A percentile compares a stretch with the other conserved stretches of the same genome.
Evolutionary conservation across 805 yeast species (phyloP).

Genomic region (Suhomyces emberorum): DNA sequence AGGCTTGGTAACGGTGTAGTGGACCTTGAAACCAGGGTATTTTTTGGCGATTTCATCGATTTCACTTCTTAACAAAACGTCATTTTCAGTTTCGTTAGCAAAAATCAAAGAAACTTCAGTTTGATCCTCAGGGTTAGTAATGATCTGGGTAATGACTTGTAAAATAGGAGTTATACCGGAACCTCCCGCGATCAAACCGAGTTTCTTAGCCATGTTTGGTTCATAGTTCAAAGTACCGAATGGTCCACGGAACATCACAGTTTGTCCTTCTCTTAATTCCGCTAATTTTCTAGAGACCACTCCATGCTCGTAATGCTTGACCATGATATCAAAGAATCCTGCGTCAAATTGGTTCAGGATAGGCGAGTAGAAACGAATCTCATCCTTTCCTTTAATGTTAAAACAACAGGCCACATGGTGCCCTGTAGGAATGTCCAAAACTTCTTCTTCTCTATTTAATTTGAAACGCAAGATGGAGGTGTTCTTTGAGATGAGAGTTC

Average conservation of each 20-base stretch:
- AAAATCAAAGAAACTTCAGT: conserved; percentile 62
- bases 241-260: conserved; percentile 73
- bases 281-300: conserved; percentile 68
- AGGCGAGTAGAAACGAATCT: conserved; percentile 70
- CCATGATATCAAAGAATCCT: conserved; percentile 74
- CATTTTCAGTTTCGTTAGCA: conserved; percentile 76
- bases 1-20: conserved; percentile 56
- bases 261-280: conserved; percentile 57
- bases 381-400: conserved; percentile 47
- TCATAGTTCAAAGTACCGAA: conserved; percentile 66
- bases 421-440: conserved; percentile 67
- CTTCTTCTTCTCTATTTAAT: conserved; percentile 56
- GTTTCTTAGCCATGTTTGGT: conserved; percentile 56
- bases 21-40: conserved; percentile 60
- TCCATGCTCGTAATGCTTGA: conserved; percentile 74
- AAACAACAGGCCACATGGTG: conserved; percentile 67
- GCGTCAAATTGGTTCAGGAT: conserved; percentile 65
- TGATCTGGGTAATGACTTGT: conserved; percentile 69
- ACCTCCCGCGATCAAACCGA: conserved; percentile 79
- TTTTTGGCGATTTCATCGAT: conserved; percentile 63
- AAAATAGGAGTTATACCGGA: conserved; percentile 88
- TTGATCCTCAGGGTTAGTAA: conserved; percentile 64
- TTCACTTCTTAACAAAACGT: conserved; percentile 68
- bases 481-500: conserved; percentile 68
- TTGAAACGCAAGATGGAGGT: conserved; percentile 73